Base-by-base conservation (phyloP, 345 rosid genomes). In the Toxicodendron radicans region DNA sequence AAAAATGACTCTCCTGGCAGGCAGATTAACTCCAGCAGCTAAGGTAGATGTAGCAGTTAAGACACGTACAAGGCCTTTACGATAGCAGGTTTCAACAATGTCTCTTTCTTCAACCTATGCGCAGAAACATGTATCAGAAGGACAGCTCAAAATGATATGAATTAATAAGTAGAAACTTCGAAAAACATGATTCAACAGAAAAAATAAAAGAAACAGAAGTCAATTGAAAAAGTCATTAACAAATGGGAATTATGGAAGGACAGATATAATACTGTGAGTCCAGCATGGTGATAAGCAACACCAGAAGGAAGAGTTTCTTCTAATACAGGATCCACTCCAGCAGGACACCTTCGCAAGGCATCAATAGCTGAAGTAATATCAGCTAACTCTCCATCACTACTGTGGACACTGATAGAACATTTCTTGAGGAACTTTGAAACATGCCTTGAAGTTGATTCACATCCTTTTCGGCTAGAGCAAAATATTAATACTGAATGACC, bases 251-350 rank as follows among this genome's bases (percentile, higher is more conserved):
- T 45, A 82, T 46, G 43, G 64, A 66, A 77, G 64, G 81, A 75
- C 54, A 75, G 66, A 77, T 67, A 58, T 66, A 85, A 75, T 90
- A 95, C 99, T n/a, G 98, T 95, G 54, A 95, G 92, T 73, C 99
- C 99, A 78, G 99, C 97, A 85, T 95, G 99, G 78, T 95, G 99
- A 88, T 92, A 95, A 67, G 98, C 99, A 84, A 95, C 94, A 75
- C 99, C 99, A 76, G 83, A 87, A 71, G 94, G 92, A 83, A 95
- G 90, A 75, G 94, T 92, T 83, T 95, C 97, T 86, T 90, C 97
- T 79, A 95, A 78, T 65, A 81, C 77, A 72, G 99, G 94, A 83
- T 95, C 99, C 86, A 92, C 81, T 76, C 99, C 99, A 72, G 90
- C 90, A 38, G 99, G 92, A 66, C 88, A 88, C 79, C 89, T 87